Conservation (phyloP, 2,329 filamentous ascomycete genomes). For the Herpotrichia juniperi region DNA sequence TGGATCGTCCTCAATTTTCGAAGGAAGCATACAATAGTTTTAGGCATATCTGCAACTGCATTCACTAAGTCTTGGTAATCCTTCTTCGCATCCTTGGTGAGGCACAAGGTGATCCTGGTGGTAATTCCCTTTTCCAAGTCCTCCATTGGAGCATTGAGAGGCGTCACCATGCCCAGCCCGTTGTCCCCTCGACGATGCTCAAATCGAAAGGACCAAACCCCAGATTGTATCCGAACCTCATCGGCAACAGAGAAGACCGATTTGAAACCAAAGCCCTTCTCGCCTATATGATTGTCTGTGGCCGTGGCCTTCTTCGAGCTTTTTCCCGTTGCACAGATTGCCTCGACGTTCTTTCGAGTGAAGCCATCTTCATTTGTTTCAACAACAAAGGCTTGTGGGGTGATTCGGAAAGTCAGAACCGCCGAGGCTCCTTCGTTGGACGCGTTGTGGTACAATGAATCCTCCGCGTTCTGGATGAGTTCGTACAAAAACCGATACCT, state of each 20-base stretch:
- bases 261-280: constrained; percentile 49
- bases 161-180: constrained; percentile 60
- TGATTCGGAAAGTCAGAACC: too few relatives aligned
- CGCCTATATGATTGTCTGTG: constrained; percentile 35
- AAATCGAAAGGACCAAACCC: constrained; percentile 46
- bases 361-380: constrained; percentile 56
- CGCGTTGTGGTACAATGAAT: constrained; percentile 48
- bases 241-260: constrained; percentile 40
- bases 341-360: constrained; percentile 37
- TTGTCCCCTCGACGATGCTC: constrained; percentile 44
- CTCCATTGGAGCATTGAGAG: too few relatives aligned
- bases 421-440: too few relatives aligned
- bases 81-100: constrained; percentile 1
- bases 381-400: too few relatives aligned
- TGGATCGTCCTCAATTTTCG: constrained; percentile 12
- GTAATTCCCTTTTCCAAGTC: too few relatives aligned
- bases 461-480: constrained; percentile 52
- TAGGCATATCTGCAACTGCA: constrained; percentile 15
- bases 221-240: constrained; percentile 49
- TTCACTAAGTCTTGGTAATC: constrained; percentile 10
- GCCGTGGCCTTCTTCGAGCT: constrained; percentile 41
- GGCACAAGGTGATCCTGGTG: constrained; percentile 24
- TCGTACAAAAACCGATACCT: constrained; percentile 35
- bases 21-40: constrained; percentile 20
- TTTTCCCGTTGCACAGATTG: constrained; percentile 46